Conservation (phyloP, 345 rosid species). For the Populus tremula region DNA sequence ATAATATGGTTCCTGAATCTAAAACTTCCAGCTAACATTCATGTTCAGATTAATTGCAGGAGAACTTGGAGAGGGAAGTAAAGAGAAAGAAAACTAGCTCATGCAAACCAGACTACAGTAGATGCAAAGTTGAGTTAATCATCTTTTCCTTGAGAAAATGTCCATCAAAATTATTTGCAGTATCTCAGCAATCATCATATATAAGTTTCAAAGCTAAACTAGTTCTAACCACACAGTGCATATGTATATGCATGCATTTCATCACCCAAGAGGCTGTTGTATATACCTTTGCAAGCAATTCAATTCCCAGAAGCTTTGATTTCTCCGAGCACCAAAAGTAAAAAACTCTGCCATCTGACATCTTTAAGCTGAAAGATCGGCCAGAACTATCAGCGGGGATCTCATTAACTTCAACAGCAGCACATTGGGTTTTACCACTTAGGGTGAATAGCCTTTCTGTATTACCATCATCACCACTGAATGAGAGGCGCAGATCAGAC, state of each 20-base stretch:
- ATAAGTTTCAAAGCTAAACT: not conserved
- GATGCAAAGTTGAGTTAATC: not conserved
- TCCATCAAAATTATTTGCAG: not conserved
- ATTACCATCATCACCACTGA: conserved; percentile 78
- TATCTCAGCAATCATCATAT: not conserved
- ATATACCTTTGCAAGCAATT: conserved; percentile 79
- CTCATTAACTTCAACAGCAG: conserved; percentile 55
- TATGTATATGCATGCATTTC: not conserved
- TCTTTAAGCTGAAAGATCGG: conserved; percentile 68
- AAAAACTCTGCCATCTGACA: conserved; percentile 48
- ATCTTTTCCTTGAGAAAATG: not conserved
- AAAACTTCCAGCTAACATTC: not conserved
- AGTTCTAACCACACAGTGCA: not conserved
- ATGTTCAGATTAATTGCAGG: not conserved
- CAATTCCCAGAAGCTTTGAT: conserved; percentile 76
- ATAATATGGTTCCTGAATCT: not conserved
- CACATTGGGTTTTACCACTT: conserved; percentile 43
- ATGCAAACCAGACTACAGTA: not conserved
- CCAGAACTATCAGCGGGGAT: conserved; percentile 74
- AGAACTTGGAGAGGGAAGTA: not conserved
- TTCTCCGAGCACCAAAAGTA: conserved; percentile 98
- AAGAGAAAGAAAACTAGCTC: not conserved
- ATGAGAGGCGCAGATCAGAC: conserved; percentile 76
- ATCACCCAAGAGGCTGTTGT: not conserved
- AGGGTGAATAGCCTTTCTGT: conserved; percentile 64